Conservation (phyloP, 257 asterid species). For the Perilla frutescens region DNA sequence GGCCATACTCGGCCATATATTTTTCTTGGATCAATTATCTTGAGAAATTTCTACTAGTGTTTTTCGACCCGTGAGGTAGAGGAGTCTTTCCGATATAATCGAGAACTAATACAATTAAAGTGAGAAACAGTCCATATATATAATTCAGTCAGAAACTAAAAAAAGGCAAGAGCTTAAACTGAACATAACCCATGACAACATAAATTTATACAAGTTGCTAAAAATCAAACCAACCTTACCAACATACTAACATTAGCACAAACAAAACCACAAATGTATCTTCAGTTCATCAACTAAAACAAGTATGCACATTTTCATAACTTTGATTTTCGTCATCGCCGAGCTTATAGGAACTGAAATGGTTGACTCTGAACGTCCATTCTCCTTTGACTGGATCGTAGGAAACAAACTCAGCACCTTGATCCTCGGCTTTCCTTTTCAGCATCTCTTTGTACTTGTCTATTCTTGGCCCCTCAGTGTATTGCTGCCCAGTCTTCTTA, state of each 20-base stretch:
- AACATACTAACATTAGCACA: slow-evolving; percentile 22
- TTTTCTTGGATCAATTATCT: no score
- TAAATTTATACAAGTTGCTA: slow-evolving; percentile 31
- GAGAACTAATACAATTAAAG: background rate
- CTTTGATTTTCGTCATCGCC: slow-evolving; percentile 51
- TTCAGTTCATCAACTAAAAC: background rate
- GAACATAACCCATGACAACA: background rate
- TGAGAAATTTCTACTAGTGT: no score
- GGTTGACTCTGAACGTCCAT: slow-evolving; percentile 79
- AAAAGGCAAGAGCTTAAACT: background rate
- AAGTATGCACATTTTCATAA: slow-evolving; percentile 17
- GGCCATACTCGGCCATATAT: no score
- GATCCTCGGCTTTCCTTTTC: slow-evolving; percentile 66
- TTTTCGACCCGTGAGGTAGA: no score
- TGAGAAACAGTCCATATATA: background rate
- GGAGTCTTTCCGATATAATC: background rate
- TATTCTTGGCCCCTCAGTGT: slow-evolving; percentile 64
- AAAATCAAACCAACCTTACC: slow-evolving; percentile 20
- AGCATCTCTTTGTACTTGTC: slow-evolving; percentile 68
- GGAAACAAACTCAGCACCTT: slow-evolving; percentile 80
- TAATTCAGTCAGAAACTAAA: background rate
- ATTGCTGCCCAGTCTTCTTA: slow-evolving; percentile 60
- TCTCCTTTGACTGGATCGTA: slow-evolving; percentile 74
- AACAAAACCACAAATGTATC: background rate
- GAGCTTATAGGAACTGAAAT: slow-evolving; percentile 62